A percentile compares a stretch with the other conserved stretches of the same genome.
These are phyloP conservation scores for Podila epicladia DNA, from an alignment of 192 early-diverging fungal genomes.

Conservation along the genomic window DNA sequence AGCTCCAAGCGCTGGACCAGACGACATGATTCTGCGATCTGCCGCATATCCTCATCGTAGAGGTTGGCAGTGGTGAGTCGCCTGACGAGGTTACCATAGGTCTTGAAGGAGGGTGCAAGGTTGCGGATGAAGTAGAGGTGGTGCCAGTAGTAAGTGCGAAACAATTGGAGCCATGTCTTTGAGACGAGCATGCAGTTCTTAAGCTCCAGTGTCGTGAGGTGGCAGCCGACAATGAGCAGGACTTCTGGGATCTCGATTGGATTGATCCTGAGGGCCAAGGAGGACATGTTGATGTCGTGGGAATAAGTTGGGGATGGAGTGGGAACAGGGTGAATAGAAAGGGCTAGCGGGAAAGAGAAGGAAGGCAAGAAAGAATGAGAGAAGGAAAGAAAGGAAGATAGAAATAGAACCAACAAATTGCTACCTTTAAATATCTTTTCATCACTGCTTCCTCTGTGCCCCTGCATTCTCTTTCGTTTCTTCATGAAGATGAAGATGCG, in stretches of 20 bases:
- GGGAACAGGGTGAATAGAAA: background rate
- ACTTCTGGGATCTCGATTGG: conserved; percentile 33
- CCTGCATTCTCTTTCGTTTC: no score
- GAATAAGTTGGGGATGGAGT: background rate
- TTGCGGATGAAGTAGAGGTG: conserved; percentile 12
- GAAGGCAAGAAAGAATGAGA: background rate
- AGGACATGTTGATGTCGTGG: conserved; percentile 2
- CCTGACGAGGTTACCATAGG: conserved; percentile 20
- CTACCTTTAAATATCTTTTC: no score
- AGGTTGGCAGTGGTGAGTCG: background rate
- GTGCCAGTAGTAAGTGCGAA: conserved; percentile 18
- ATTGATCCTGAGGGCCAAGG: conserved; percentile 16
- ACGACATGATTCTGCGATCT: no score
- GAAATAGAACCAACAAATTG: no score
- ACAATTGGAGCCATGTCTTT: conserved; percentile 14
- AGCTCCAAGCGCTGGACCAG: no score
- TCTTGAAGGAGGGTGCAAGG: conserved; percentile 5
- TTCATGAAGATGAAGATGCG: no score
- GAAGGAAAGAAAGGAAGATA: no score
- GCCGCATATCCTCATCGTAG: background rate
- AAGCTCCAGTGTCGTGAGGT: conserved; percentile 20
- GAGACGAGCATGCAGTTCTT: conserved; percentile 41
- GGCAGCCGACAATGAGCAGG: conserved; percentile 7
- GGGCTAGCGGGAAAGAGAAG: background rate
- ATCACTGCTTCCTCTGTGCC: no score